Percentiles rank a stretch among this genome's conserved stretches.
phyloP scores from a whole-genome alignment of 2,329 filamentous ascomycete species.

The Neoscytalidium dimidiatum region DNA sequence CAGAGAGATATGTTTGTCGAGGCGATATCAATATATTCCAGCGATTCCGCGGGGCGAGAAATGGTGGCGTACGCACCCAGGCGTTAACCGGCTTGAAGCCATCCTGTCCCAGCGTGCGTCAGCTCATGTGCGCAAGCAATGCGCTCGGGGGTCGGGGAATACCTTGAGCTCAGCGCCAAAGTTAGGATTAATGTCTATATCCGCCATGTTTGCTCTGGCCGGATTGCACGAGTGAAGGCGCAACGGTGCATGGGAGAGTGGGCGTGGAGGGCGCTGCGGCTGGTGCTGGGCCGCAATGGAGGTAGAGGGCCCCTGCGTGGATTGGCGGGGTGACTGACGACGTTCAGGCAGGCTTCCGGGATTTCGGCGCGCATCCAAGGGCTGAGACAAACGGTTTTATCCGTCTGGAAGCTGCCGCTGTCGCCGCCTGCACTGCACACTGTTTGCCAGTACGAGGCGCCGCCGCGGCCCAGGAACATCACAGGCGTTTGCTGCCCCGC shows the following conservation, averaged over 20 bases:
- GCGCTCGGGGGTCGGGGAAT: constrained; percentile 30
- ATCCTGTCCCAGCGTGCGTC: constrained; percentile 62
- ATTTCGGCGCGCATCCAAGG: constrained; percentile 1
- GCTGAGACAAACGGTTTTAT: constrained; percentile 3
- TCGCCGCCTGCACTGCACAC: background rate
- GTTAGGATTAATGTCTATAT: constrained; percentile 78
- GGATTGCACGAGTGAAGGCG: background rate
- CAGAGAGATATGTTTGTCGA: background rate
- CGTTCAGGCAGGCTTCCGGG: constrained; percentile 22
- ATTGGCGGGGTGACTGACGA: constrained; percentile 14
- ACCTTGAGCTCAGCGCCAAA: constrained; percentile 96
- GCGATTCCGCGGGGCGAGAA: constrained; percentile 19
- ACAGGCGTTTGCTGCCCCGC: background rate
- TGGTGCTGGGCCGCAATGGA: constrained; percentile 14
- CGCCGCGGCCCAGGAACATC: background rate
- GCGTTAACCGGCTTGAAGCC: constrained; percentile 92
- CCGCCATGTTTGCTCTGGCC: constrained; percentile 63
- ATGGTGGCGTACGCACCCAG: constrained; percentile 62
- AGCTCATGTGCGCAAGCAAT: constrained; percentile 17
- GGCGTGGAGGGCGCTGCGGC: constrained; percentile 3
- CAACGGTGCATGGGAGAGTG: constrained; percentile 7
- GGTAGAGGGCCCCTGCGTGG: constrained; percentile 6
- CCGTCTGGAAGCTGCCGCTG: constrained; percentile 1
- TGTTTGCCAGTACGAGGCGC: background rate
- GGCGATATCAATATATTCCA: constrained; percentile 2